These are phyloP conservation scores for Entamoeba invadens DNA, from an alignment of 208 protist species.

Conservation along the genomic window DNA sequence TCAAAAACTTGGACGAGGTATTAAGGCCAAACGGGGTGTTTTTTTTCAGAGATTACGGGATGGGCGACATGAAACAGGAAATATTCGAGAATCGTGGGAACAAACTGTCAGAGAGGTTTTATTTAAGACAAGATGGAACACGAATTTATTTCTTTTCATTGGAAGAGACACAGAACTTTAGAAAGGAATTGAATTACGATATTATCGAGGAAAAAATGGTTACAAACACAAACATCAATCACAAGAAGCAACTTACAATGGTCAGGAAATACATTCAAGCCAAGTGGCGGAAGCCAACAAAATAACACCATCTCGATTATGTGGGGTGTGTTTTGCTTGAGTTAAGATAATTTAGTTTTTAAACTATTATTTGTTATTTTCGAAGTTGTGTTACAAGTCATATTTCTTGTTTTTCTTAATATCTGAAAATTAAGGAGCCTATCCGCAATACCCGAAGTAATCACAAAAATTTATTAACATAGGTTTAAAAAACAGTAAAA, in stretches of 20 bases:
- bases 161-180: not conserved
- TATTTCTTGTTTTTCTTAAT: too few relatives aligned
- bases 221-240: not conserved
- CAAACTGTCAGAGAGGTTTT: not conserved
- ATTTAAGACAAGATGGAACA: constrained; percentile 1
- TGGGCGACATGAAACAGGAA: not conserved
- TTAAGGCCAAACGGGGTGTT: not conserved
- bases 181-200: not conserved
- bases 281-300: not conserved
- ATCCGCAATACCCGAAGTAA: too few relatives aligned
- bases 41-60: not conserved
- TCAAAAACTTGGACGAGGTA: not conserved
- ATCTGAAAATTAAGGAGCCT: too few relatives aligned
- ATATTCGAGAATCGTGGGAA: not conserved
- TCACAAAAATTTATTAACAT: too few relatives aligned
- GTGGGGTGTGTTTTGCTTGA: too few relatives aligned
- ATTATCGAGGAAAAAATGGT: not conserved
- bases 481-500: too few relatives aligned
- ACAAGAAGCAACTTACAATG: not conserved
- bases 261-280: not conserved
- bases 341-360: too few relatives aligned
- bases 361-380: not conserved
- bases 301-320: too few relatives aligned
- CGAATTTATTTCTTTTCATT: not conserved
- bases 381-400: too few relatives aligned